Evolutionary conservation across 305 asterid species (phyloP), one percentile per base, ranked within the genome.

Genomic region (Caryopteris hybrid): DNA sequence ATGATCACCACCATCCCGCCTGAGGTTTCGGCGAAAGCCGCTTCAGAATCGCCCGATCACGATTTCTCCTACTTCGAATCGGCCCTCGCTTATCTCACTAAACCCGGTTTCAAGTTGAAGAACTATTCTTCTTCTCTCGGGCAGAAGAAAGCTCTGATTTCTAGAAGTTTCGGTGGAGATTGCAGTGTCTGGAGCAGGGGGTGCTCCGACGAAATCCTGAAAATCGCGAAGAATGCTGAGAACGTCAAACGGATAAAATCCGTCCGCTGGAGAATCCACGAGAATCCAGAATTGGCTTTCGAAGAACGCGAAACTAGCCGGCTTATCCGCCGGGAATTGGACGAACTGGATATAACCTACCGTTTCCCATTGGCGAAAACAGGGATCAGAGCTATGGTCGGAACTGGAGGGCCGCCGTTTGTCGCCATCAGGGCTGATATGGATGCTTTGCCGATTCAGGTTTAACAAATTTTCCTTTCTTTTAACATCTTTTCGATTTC

Each of bases 381-480:
- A 6, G 99, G 99, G 23, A 87, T 93, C 72, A 64, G 96, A 61
- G 99, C 96, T 17, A 14, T 70, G 75, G 21, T 93, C 23, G 99
- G 97, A 4, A 85, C 90, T 46, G 97, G 99, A 0, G 58, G 63
- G 6, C 86, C 99, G 20, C 99, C 97, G 5, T 88, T 87, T 62
- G 99, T 94, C 7, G 99, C 90, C 8, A 41, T 94, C 61, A 75
- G 99, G 63, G 99, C 99, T 16, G 97, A 94, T 47, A 94, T 91
- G 99, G 97, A 94, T 73, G 99, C 99, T 4, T 83, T 94, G 20
- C 99, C 99, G 12, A 83, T 94, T 74, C 96, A 94, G 99, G 99
- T 92, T 5, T 39, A 4, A 53, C 5, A 5, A 3, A 0, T 16
- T 45, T 48, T 6, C 12, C 39, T 25, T 23, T 20, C 13, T 50